phyloP scores from a whole-genome alignment of 1,284 basidiomycete genomes.

The Trichosporon sp. region DNA sequence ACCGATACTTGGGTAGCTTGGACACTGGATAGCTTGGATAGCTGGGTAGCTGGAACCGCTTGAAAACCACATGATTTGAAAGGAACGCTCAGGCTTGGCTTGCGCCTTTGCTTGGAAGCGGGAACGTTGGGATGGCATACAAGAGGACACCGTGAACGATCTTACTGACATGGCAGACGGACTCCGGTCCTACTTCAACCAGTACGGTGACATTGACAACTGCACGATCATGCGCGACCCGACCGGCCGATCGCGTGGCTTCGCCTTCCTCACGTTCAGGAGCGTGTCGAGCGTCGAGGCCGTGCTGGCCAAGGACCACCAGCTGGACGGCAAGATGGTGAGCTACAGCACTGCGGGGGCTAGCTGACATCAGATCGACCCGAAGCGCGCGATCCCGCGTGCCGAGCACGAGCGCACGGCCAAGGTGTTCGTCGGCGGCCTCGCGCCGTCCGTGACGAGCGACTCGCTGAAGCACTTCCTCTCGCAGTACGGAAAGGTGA shows the following conservation, averaged over 20 bases:
- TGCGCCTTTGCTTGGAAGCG: not conserved
- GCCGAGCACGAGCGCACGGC: slow-evolving; percentile 89
- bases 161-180: slow-evolving; percentile 62
- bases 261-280: slow-evolving; percentile 90
- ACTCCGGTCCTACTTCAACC: slow-evolving; percentile 79
- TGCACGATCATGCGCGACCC: slow-evolving; percentile 95
- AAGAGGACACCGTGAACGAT: not conserved
- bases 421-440: slow-evolving; percentile 93
- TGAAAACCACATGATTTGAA: not conserved
- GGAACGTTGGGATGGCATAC: not conserved
- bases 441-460: slow-evolving; percentile 87
- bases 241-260: slow-evolving; percentile 84
- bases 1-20: slow-evolving; percentile 10
- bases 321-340: slow-evolving; percentile 89
- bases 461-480: slow-evolving; percentile 92
- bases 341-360: slow-evolving; percentile 13
- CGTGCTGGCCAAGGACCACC: slow-evolving; percentile 85
- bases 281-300: slow-evolving; percentile 83
- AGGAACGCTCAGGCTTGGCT: not conserved
- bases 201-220: slow-evolving; percentile 87
- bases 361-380: slow-evolving; percentile 82
- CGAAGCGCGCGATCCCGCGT: slow-evolving; percentile 95
- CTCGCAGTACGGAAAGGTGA: slow-evolving; percentile 82
- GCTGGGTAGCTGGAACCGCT: slow-evolving; percentile 14
- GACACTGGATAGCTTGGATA: slow-evolving; percentile 15